Percentiles rank a stretch among this genome's conserved stretches.
Evolutionary conservation across 192 early-diverging fungal genomes (phyloP).

Genomic region (Coemansia sp.): DNA sequence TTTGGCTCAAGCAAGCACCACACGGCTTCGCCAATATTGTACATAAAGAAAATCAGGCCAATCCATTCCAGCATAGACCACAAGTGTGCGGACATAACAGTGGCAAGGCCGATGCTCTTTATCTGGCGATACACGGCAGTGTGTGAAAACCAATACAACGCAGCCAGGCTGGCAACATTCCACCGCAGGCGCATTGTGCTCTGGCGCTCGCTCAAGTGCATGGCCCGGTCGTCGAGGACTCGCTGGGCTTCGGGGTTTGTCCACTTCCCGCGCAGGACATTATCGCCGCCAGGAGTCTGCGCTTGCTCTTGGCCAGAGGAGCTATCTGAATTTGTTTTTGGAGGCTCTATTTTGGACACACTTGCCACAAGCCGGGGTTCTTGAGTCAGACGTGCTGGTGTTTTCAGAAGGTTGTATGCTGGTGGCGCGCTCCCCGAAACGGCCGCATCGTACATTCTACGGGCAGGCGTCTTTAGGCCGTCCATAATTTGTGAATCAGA

Average conservation of each 20-base stretch:
- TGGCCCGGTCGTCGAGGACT: slow-evolving; percentile 42
- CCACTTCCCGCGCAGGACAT: slow-evolving; percentile 29
- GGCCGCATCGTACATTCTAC: neutral
- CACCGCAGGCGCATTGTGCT: slow-evolving; percentile 49
- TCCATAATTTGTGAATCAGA: slow-evolving; percentile 17
- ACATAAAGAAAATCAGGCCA: slow-evolving; percentile 25
- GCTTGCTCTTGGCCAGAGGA: neutral
- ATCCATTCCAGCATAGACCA: slow-evolving; percentile 32
- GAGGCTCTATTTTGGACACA: neutral
- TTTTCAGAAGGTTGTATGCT: neutral
- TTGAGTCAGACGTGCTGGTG: neutral
- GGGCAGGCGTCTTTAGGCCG: slow-evolving; percentile 32
- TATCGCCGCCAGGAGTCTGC: neutral
- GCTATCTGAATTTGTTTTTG: neutral
- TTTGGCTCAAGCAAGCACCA: slow-evolving; percentile 50
- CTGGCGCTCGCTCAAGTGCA: slow-evolving; percentile 28
- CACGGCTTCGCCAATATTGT: slow-evolving; percentile 49
- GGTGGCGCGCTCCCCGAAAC: neutral
- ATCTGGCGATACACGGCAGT: slow-evolving; percentile 35
- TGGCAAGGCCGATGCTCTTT: slow-evolving; percentile 14
- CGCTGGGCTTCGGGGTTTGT: slow-evolving; percentile 44
- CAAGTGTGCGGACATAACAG: slow-evolving; percentile 19
- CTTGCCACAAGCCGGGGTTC: neutral
- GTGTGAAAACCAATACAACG: slow-evolving; percentile 30
- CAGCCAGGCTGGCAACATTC: slow-evolving; percentile 42